A percentile compares a stretch with the other conserved stretches of the same genome.
phyloP scores from a whole-genome alignment of 495 filamentous ascomycete genomes.

The Penicillium bovifimosum region DNA sequence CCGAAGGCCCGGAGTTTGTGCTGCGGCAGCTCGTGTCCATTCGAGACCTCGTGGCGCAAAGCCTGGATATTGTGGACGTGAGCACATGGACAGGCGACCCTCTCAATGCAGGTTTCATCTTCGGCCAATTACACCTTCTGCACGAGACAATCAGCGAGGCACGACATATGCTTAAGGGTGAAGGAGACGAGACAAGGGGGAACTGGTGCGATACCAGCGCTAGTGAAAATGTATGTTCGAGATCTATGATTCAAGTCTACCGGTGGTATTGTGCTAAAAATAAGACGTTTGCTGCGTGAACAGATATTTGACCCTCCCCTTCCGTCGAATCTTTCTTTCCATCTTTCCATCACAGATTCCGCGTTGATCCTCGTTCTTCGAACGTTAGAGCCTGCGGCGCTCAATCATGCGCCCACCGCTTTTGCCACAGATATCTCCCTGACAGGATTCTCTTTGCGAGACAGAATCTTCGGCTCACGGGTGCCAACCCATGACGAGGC shows the following conservation, averaged over 20 bases:
- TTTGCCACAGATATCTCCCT: slow-evolving; percentile 50
- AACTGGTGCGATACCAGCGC: slow-evolving; percentile 56
- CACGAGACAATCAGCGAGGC: slow-evolving; percentile 72
- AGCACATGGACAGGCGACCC: slow-evolving; percentile 61
- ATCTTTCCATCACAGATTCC: slow-evolving; percentile 72
- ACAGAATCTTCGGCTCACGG: slow-evolving; percentile 47
- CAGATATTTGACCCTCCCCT: slow-evolving; percentile 54
- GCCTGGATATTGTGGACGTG: slow-evolving; percentile 72
- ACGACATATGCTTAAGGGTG: slow-evolving; percentile 43
- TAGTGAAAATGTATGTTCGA: slow-evolving; percentile 43
- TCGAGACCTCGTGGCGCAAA: slow-evolving; percentile 66
- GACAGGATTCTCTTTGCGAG: slow-evolving; percentile 53
- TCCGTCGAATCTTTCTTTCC: slow-evolving; percentile 59
- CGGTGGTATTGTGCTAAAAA: not conserved
- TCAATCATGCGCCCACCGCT: slow-evolving; percentile 53
- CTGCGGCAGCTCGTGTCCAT: slow-evolving; percentile 67
- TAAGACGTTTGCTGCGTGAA: not conserved
- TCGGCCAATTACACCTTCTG: slow-evolving; percentile 72
- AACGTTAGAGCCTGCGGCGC: slow-evolving; percentile 63
- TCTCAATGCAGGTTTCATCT: slow-evolving; percentile 61
- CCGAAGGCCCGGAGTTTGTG: slow-evolving; percentile 46
- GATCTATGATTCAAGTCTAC: not conserved
- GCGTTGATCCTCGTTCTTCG: slow-evolving; percentile 73
- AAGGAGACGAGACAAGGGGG: slow-evolving; percentile 43
- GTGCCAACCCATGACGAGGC: slow-evolving; percentile 76